Base-by-base conservation (phyloP, 2,329 filamentous ascomycete genomes). In the Fusarium pseudocircinatum region DNA sequence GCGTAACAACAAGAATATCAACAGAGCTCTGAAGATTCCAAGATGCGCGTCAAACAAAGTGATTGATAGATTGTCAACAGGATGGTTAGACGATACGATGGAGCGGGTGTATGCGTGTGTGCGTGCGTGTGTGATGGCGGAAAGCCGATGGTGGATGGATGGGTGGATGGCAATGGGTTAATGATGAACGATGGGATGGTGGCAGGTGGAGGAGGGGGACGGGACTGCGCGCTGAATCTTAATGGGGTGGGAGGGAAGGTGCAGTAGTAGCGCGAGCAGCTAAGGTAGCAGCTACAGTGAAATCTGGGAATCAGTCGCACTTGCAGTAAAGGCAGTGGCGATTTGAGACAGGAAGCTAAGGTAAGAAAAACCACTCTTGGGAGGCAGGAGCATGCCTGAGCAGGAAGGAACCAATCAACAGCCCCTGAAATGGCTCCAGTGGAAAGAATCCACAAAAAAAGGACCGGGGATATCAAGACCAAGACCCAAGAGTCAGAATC, bases 71-170 rank as follows among this genome's bases (percentile, higher is more conserved):
- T 69, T 50, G 58, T 53, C 42, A 54, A 49, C 39, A 53, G 71
- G 73, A 77, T 74, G 73, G 69, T 73, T 75, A 66, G 72, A 73
- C 73, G 71, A 75, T 73, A 52, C 69, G 71, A 74, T 69, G 64
- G 71, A 72, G 74, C 75, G 75, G 73, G 73, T 76, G 75, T 63
- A 69, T 71, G 71, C 62, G 49, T 52, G 44, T 22, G 67, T 65
- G 67, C 50, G 68, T 72, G 75, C 63, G 63, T 63, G 67, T 75
- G 69, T 69, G 69, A 73, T 74, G 76, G 74, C 67, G 73, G 76
- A 70, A 71, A 75, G 69, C 69, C 72, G 73, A 74, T 74, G 69
- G 76, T 76, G 75, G 74, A 73, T 74, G 77, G 70, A 64, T 63
- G 69, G 61, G 72, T 72, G 77, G 70, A 64, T 63, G 70, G 62